Conservation (phyloP, 108 stramenopile species). For the Cyclostephanos invisitatus region DNA sequence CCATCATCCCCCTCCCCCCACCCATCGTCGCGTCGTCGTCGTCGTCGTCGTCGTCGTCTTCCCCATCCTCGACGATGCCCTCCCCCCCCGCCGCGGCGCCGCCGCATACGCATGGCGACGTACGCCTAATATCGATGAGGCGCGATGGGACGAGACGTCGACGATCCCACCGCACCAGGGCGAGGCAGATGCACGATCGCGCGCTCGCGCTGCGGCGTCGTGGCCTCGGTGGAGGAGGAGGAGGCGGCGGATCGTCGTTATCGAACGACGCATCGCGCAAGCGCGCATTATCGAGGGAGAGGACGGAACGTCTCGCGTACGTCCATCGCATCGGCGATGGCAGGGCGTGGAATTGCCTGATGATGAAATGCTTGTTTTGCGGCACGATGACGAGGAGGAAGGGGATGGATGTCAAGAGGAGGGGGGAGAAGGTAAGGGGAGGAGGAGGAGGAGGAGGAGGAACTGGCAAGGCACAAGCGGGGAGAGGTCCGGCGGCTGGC, state of each 20-base stretch:
- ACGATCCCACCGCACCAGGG: constrained; percentile 28
- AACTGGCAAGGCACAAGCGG: no score
- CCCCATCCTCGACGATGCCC: background rate
- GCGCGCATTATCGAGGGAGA: constrained; percentile 7
- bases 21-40: background rate
- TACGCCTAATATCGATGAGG: constrained; percentile 19
- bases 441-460: background rate
- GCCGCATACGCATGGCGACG: constrained; percentile 8
- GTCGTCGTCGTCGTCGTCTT: background rate
- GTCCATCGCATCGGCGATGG: constrained; percentile 43
- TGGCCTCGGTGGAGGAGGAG: background rate
- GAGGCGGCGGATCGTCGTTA: background rate
- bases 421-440: background rate
- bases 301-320: constrained; percentile 9
- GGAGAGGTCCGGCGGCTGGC: no score
- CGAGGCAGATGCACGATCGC: constrained; percentile 21
- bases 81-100: background rate
- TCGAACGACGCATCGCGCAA: constrained; percentile 10
- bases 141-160: constrained; percentile 32
- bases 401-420: constrained; percentile 29
- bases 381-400: constrained; percentile 33
- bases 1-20: background rate
- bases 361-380: constrained; percentile 31
- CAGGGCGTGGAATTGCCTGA: constrained; percentile 30
- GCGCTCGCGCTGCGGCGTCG: constrained; percentile 23